phyloP scores from a whole-genome alignment of 176 grass and related monocot species.

The Oryza longistaminata region DNA sequence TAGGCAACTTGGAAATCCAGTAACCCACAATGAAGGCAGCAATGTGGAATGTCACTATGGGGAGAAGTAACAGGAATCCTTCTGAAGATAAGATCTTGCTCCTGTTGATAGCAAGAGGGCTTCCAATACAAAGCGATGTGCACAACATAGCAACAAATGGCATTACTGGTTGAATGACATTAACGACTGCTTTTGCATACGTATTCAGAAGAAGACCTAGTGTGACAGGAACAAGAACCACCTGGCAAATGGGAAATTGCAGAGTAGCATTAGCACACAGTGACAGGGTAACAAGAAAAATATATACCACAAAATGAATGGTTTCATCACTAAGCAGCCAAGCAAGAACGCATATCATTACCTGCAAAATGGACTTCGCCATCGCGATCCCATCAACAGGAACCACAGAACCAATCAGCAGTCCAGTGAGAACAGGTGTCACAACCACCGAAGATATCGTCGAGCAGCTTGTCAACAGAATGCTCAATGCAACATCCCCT shows the following conservation, averaged over 20 bases:
- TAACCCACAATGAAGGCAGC: conserved; percentile 68
- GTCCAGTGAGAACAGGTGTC: conserved; percentile 79
- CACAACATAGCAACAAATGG: conserved; percentile 93
- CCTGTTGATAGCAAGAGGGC: conserved; percentile 92
- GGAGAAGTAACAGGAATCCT: conserved; percentile 73
- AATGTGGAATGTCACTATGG: conserved; percentile 81
- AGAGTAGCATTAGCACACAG: background rate
- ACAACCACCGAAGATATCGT: conserved; percentile 88
- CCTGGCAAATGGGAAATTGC: conserved; percentile 38
- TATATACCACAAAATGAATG: background rate
- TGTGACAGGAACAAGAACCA: conserved; percentile 85
- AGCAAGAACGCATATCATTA: conserved; percentile 2
- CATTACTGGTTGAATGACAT: conserved; percentile 74
- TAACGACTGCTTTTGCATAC: conserved; percentile 73
- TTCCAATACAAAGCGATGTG: conserved; percentile 89
- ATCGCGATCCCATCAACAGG: conserved; percentile 87
- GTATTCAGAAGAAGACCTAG: conserved; percentile 92
- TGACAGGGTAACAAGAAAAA: background rate
- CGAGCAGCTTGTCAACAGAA: conserved; percentile 86
- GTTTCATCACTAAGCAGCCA: background rate
- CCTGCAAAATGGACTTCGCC: conserved; percentile 95
- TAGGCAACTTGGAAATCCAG: conserved; percentile 83
- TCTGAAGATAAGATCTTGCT: conserved; percentile 69
- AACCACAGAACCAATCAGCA: conserved; percentile 84
- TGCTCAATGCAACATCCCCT: conserved; percentile 93